Base-by-base conservation (phyloP, 495 filamentous ascomycete species). In the Elaphomyces granulatus region DNA sequence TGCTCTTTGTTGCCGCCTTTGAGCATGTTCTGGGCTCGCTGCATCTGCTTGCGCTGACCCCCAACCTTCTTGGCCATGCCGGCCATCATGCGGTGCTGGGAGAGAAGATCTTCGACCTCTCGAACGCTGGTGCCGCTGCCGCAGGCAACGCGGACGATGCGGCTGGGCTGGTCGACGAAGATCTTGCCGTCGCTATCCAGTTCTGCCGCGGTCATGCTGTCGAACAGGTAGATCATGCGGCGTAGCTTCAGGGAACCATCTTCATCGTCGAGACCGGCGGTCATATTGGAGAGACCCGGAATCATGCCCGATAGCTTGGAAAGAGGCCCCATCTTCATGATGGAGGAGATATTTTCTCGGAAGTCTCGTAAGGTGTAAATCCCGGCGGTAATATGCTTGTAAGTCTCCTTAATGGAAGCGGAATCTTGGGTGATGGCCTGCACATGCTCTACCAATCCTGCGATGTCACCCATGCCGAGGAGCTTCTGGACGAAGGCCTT, bases 261-360 rank as follows among this genome's bases (percentile, higher is more conserved):
- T 53, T 95, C 92, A 56, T 99, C 90, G 57, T 96, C 87, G 68
- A 96, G 87, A 31, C 84, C 83, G 18, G 81, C 76, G 69, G 94
- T 95, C 68, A 96, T 79, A 49, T 84, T 81, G 36, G 78, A 80
- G 45, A 96, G 75, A 20, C 90, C 92, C 0, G 90, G 90, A 38
- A 99, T 96, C 90, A 99, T 99, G 50, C 87, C 87, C 0, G 92
- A 92, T 71, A 99, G 87, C 61, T 99, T 99, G 26, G 79, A 86
- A 9, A 99, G 62, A 1, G 90, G 90, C 0, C 90, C 90, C 90
- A 99, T 96, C 63, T 99, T 99, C 87, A 95, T 95, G 56, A 99
- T 94, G 41, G 94, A 96, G 30, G 78, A 77, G 20, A 99, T 74
- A 59, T 99, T 92, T 52, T 96, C 90, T 20, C 92, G 76, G 45